Percentiles rank a stretch among this genome's conserved stretches.
Conservation (phyloP, 139 green algal genomes). For the Chlamydomonas incerta region DNA sequence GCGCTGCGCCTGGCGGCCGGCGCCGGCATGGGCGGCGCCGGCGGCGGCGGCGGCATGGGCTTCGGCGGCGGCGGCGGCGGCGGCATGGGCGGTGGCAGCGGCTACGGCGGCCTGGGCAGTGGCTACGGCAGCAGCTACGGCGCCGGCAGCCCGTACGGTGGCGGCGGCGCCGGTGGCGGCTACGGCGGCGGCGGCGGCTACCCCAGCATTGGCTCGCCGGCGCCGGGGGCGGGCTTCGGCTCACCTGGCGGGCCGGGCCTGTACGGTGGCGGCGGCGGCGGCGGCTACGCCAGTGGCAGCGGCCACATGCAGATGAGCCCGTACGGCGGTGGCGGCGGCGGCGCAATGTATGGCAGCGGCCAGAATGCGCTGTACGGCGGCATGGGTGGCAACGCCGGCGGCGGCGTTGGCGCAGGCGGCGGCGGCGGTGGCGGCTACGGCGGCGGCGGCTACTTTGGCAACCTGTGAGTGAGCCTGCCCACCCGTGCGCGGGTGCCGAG, state of each 20-base stretch:
- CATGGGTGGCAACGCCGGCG: no score
- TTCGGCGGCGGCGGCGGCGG: not conserved
- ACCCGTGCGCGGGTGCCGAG: no score
- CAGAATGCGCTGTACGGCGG: not conserved
- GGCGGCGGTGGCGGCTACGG: no score
- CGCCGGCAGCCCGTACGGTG: not conserved
- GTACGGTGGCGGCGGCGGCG: not conserved
- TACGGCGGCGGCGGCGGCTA: not conserved
- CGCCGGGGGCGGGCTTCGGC: no score
- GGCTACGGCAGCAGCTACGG: not conserved
- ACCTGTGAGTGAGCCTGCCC: no score
- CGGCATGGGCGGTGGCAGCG: not conserved
- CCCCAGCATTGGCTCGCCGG: no score
- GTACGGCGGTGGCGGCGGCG: not conserved
- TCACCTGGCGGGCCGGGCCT: not conserved
- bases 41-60: not conserved
- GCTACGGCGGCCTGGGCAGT: not conserved
- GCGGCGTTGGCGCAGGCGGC: no score
- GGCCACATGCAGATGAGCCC: not conserved
- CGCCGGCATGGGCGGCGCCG: not conserved
- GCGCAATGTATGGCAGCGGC: not conserved
- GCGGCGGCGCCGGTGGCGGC: not conserved
- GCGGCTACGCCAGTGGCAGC: constrained; percentile 1
- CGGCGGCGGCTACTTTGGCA: no score
- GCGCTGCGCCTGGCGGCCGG: constrained; percentile 3